These are phyloP conservation scores for Cryptococcus sp. DNA, from an alignment of 1,284 basidiomycete genomes.

Conservation along the genomic window DNA sequence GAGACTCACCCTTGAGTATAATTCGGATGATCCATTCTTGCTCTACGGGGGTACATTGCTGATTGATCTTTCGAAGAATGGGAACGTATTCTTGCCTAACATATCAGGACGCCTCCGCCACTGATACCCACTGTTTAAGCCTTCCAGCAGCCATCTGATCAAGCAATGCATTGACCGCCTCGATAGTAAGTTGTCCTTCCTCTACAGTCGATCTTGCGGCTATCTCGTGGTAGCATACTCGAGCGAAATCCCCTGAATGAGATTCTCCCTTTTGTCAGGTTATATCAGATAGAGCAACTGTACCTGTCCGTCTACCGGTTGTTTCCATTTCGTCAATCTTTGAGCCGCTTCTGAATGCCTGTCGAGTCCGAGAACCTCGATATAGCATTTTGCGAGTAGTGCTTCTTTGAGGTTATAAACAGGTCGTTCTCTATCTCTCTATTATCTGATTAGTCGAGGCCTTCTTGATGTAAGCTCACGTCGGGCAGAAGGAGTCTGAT, in stretches of 20 bases:
- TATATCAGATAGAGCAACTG: neutral
- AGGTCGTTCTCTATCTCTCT: slow-evolving; percentile 86
- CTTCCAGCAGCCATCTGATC: slow-evolving; percentile 58
- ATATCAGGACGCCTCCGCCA: neutral
- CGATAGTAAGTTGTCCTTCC: slow-evolving; percentile 67
- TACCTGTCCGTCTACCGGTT: slow-evolving; percentile 53
- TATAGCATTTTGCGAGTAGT: slow-evolving; percentile 81
- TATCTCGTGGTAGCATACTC: slow-evolving; percentile 77
- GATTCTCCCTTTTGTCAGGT: slow-evolving; percentile 5
- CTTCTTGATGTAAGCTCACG: slow-evolving; percentile 27
- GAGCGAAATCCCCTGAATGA: slow-evolving; percentile 72
- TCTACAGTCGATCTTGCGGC: slow-evolving; percentile 76
- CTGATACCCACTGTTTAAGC: slow-evolving; percentile 26
- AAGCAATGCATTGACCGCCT: slow-evolving; percentile 71
- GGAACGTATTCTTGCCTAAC: slow-evolving; percentile 66
- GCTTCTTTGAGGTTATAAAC: slow-evolving; percentile 90
- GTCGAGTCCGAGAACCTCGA: slow-evolving; percentile 77
- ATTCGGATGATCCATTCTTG: slow-evolving; percentile 90
- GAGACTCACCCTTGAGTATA: slow-evolving; percentile 66
- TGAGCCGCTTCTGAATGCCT: slow-evolving; percentile 71
- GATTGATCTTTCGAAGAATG: slow-evolving; percentile 70
- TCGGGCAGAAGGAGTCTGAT: slow-evolving; percentile 51
- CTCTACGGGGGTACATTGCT: slow-evolving; percentile 70
- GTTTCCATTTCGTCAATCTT: slow-evolving; percentile 83
- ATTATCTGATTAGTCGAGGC: slow-evolving; percentile 4